Percentiles rank a stretch among this genome's conserved stretches.
These are phyloP conservation scores for Calonectria naviculata DNA, from an alignment of 2,329 filamentous ascomycete genomes.

Conservation along the genomic window DNA sequence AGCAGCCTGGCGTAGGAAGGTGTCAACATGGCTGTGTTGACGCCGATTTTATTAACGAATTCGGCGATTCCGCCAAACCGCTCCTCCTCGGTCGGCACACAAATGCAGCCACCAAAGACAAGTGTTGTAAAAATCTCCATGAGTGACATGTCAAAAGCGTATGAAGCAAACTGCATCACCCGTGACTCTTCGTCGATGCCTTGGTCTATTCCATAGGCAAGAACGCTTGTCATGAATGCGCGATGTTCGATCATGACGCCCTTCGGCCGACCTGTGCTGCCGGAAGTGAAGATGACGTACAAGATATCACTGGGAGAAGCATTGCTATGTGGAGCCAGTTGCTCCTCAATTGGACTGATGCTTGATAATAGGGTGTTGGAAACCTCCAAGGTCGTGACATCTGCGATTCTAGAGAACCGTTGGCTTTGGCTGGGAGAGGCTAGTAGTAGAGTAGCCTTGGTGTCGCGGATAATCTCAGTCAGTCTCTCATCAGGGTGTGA, in stretches of 20 bases:
- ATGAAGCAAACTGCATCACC: background rate
- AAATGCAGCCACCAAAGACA: background rate
- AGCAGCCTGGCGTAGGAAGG: background rate
- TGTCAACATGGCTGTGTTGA: background rate
- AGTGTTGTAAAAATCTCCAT: background rate
- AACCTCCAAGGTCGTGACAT: background rate
- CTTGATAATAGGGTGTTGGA: background rate
- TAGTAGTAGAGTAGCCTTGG: background rate
- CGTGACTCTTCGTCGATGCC: background rate
- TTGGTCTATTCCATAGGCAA: background rate
- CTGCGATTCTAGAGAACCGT: background rate
- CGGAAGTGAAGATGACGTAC: slow-evolving; percentile 2
- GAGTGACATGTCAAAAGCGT: background rate
- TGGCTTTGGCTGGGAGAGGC: background rate
- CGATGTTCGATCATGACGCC: background rate
- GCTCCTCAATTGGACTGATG: no score
- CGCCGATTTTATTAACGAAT: background rate
- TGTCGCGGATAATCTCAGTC: background rate
- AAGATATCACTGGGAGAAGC: background rate
- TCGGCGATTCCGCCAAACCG: background rate
- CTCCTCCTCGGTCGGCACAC: background rate
- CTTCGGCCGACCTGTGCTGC: background rate
- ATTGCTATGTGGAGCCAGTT: background rate
- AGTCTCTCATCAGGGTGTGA: background rate
- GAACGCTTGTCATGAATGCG: background rate